Conservation (phyloP, 148 eudicot genomes). For the Persicaria tinctoria region DNA sequence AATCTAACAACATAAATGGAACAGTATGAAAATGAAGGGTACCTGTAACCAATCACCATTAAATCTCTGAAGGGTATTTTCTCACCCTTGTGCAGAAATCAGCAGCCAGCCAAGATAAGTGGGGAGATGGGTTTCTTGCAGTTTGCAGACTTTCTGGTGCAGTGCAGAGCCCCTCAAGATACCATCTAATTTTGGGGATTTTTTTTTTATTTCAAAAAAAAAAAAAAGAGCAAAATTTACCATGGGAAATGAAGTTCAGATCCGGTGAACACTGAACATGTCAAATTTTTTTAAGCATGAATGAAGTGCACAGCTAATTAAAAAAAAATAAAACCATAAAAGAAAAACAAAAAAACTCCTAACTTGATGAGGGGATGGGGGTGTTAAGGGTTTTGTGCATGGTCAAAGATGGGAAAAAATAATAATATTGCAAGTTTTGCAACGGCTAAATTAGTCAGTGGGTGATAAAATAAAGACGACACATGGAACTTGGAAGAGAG, state of each 20-base stretch:
- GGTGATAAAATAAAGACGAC: not conserved
- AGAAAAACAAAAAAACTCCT: not conserved
- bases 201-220: not conserved
- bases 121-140: not conserved
- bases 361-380: not conserved
- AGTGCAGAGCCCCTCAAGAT: conserved; percentile 1
- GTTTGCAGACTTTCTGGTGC: conserved; percentile 6
- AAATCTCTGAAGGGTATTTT: not conserved
- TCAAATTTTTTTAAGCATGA: not conserved
- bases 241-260: conserved; percentile 12
- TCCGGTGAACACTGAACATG: conserved; percentile 9
- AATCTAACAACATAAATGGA: not conserved
- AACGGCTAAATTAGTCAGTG: not conserved
- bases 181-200: not conserved
- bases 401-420: conserved; percentile 4
- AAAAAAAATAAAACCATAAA: not conserved
- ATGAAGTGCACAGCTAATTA: not conserved
- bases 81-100: conserved; percentile 4
- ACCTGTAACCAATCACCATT: conserved; percentile 8
- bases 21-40: not conserved
- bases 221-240: not conserved
- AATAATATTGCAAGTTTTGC: not conserved
- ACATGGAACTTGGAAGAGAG: not conserved
- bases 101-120: conserved; percentile 8
- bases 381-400: not conserved